Evolutionary conservation across 2,329 filamentous ascomycete genomes (phyloP), one percentile per base, ranked within the genome.

Genomic region (Dactylellina drechsleri): DNA sequence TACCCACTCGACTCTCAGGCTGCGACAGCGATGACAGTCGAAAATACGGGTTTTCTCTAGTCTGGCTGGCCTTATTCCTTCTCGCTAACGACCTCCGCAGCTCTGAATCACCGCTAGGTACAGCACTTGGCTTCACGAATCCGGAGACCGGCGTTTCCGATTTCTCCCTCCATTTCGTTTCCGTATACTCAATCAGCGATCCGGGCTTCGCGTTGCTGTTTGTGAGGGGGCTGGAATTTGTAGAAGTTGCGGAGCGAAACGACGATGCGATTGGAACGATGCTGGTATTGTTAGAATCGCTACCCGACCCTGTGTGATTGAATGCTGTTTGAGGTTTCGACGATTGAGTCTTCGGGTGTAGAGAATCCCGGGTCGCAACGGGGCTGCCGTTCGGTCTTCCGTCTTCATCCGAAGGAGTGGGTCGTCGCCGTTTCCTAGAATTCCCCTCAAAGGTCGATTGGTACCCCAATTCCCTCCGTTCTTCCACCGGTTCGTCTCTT

Each of bases 391-490:
- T 68, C 6, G 31, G 18, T 28, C 43, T 49, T 13, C 26, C 47
- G 4, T 60, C 23, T 28, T 65, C 59, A 12, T 67, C 64, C 2
- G 36, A 54, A 1, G 71, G 52, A 36, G 54, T 57, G 15, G 43
- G 71, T 20, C 71, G 64, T 31, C 71, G 64, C 47, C 71, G 71
- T 28, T 75, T 75, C 58, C 71, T 58, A 28, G 71, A 68, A 18
- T 75, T 75, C 4, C 64, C 64, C 26, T 65, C 64, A 12, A 59
- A 68, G 6, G 45, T 67, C 45, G 64, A 75, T 15, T 50, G 64
- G 28, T 75, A 75, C 8, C 71, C 71, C 15, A 67, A 3, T 18
- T 68, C 71, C 53, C 54, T 20, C 15, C 71, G 52, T 28, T 75
- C 71, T 18, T 75, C 71, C 26, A 59, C 53, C 6, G 61, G 15